Base-by-base conservation (phyloP, 2,329 filamentous ascomycete species). In the Alternaria rosae region DNA sequence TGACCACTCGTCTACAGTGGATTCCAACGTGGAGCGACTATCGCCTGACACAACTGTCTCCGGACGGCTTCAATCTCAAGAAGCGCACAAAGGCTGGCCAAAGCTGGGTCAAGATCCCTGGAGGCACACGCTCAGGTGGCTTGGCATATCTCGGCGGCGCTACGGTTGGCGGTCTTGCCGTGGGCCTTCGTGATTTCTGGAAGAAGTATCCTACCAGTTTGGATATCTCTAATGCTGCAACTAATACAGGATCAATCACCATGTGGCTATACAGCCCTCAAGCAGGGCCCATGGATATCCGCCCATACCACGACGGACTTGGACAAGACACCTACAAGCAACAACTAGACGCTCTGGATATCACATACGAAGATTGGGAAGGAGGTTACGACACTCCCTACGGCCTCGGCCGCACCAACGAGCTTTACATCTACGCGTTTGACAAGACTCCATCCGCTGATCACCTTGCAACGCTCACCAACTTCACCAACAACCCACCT, bases 351-450 rank as follows among this genome's bases (percentile, higher is more conserved):
- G 88, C 86, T 2, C 80, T 89, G 0, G 82, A 88, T 25, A 86
- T 89, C 21, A 90, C 88, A 0, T 90, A 90, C 60, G 88, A 90
- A 61, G 87, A 89, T 62, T 89, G 82, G 62, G 86, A 89, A 61
- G 76, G 74, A 0, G 84, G 82, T 0, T 87, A 86, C 43, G 81
- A 85, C 57, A 88, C 85, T 0, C 85, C 87, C 0, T 85, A 85
- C 51, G 88, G 88, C 0, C 84, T 89, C 32, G 86, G 82, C 0
- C 78, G 86, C 41, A 89, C 86, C 0, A 89, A 84, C 61, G 86
- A 89, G 67, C 57, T 89, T 6, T 86, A 81, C 56, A 66, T 89
- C 13, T 82, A 83, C 48, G 83, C 81, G 0, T 88, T 88, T 53
- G 82, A 83, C 1, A 73, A 74, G 13, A 89, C 87, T 0, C 87